Base-by-base conservation (phyloP, 129 eudicot genomes). In the Ambrosia artemisiifolia region DNA sequence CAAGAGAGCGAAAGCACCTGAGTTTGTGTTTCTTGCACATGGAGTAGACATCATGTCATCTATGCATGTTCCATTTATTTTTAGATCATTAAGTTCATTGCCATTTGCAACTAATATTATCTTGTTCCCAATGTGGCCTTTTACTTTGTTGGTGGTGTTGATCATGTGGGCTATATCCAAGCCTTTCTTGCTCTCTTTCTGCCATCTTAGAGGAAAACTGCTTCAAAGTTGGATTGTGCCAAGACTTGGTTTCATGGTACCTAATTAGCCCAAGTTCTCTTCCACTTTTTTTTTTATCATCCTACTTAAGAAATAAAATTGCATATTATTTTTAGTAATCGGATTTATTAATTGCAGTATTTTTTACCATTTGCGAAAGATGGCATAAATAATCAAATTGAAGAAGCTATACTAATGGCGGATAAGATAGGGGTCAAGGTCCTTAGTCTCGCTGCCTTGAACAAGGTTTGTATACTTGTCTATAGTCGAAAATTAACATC, bases 1-100 rank as follows among this genome's bases (percentile, higher is more conserved):
- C 67, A 84, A 78, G 75, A 85, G 75, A 66, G 84, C 83, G 51
- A 87, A 80, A 72, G 91, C 77, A 75, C 94, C 96, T 6, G 91
- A 90, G 4, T 90, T 90, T 64, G 96, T 90, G 83, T 90, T 90
- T 69, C 91, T 90, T 30, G 95, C 84, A 67, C 96, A 90, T 47
- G 85, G 56, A 0, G 88, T 87, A 18, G 91, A 87, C 65, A 40
- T 87, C 38, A 83, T 79, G 78, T 83, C 96, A 14, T 38, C 89
- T 48, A 38, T 85, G 86, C 95, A 87, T 67, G 82, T 67, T 72
- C 89, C 91, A 32, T 83, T 85, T 44, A 55, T 83, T 42, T 81
- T 85, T 69, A 82, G 88, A 56, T 83, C 96, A 68, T 81, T 83
- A 76, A 83, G 80, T 83, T 90, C 96, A 66, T 74, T 53, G 50